These are phyloP conservation scores for Neltuma alba DNA, from an alignment of 306 rosid genomes.

Conservation along the genomic window DNA sequence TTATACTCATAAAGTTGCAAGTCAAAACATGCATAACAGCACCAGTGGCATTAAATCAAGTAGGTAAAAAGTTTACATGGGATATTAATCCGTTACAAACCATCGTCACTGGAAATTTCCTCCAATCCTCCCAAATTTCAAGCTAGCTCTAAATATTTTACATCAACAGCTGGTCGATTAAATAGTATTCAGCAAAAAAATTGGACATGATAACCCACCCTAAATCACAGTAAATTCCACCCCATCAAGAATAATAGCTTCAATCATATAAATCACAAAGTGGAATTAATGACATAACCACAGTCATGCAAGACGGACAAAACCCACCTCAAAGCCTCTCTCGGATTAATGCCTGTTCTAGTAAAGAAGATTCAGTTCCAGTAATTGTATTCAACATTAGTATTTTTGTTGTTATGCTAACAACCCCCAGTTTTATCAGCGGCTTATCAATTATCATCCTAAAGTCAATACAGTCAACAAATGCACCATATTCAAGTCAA, in stretches of 20 bases:
- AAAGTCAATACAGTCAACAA: background rate
- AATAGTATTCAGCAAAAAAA: background rate
- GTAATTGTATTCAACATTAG: constrained; percentile 2
- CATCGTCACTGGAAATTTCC: background rate
- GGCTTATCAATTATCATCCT: constrained; percentile 8
- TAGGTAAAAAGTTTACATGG: background rate
- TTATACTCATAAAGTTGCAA: background rate
- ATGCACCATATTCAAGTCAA: background rate
- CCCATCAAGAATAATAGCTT: background rate
- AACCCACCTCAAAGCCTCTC: background rate
- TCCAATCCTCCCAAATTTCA: background rate
- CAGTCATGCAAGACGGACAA: constrained; percentile 16
- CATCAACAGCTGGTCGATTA: background rate
- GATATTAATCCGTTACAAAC: background rate
- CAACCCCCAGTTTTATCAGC: constrained; percentile 12
- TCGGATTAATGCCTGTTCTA: constrained; percentile 3
- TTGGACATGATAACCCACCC: background rate
- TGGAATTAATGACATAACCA: background rate
- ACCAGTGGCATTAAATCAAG: background rate
- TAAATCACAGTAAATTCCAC: background rate
- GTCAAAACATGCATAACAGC: background rate
- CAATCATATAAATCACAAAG: background rate
- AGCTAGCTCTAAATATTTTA: background rate
- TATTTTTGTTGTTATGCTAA: constrained; percentile 2
- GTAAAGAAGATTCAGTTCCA: constrained; percentile 10